Percentiles rank a stretch among this genome's conserved stretches.
phyloP scores from a whole-genome alignment of 2,329 filamentous ascomycete species.

The Exophiala oligosperma region DNA sequence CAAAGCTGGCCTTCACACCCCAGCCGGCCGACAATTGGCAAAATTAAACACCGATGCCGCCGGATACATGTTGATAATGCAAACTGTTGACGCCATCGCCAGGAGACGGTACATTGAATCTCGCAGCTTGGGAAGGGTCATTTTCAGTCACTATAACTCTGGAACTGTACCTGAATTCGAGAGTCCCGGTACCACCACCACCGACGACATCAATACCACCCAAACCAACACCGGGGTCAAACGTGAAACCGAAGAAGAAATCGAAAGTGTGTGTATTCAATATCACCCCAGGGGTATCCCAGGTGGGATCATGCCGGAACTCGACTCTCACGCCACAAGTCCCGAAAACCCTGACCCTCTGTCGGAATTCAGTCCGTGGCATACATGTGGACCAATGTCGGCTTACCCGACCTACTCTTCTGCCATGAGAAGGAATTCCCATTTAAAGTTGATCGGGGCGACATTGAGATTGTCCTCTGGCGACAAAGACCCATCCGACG shows the following conservation, averaged over 20 bases:
- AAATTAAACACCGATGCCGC: constrained; percentile 47
- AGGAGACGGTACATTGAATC: constrained; percentile 40
- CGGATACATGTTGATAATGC: constrained; percentile 53
- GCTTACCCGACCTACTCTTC: constrained; percentile 35
- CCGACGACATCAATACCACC: constrained; percentile 33
- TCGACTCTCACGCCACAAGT: constrained; percentile 40
- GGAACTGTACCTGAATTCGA: no score
- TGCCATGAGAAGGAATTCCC: constrained; percentile 38
- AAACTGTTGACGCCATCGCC: constrained; percentile 41
- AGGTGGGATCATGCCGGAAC: constrained; percentile 46
- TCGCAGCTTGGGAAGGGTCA: constrained; percentile 38
- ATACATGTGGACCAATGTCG: constrained; percentile 40
- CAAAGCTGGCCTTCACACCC: constrained; percentile 33
- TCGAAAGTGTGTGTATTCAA: constrained; percentile 35
- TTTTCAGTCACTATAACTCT: constrained; percentile 34
- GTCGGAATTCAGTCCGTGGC: constrained; percentile 47
- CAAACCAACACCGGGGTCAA: no score
- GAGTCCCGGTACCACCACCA: no score
- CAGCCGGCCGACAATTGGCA: constrained; percentile 42
- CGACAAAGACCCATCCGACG: constrained; percentile 38
- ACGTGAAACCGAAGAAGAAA: no score
- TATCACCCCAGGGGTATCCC: constrained; percentile 48
- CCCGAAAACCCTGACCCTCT: constrained; percentile 38
- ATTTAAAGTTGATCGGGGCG: constrained; percentile 39
- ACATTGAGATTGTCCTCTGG: constrained; percentile 40